Percentiles rank a stretch among this genome's conserved stretches.
Evolutionary conservation across 768 basidiomycete species (phyloP).

Genomic region (Termitomyces sp.): DNA sequence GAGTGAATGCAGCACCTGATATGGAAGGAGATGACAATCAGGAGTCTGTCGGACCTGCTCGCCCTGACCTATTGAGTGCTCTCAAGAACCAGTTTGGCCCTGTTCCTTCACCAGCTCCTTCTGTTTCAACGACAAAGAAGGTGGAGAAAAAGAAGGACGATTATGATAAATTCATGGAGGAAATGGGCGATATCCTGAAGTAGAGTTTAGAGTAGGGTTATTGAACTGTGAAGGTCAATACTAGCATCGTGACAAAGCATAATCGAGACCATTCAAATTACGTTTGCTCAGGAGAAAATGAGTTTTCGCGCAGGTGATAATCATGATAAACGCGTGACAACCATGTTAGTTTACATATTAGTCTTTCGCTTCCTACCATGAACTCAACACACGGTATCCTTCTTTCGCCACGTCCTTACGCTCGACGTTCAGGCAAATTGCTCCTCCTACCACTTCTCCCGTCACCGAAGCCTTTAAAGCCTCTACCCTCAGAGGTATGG

Average conservation of each 20-base stretch:
- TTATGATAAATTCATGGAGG: conserved; percentile 74
- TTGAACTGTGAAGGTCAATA: background rate
- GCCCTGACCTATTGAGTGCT: conserved; percentile 65
- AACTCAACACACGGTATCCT: conserved; percentile 38
- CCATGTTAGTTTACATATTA: too few relatives aligned
- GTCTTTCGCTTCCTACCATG: conserved; percentile 22
- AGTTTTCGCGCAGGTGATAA: background rate
- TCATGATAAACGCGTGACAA: background rate
- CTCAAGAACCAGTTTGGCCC: conserved; percentile 60
- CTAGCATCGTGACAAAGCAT: background rate
- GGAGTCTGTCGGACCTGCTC: conserved; percentile 31
- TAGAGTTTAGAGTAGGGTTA: background rate
- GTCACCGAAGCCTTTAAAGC: conserved; percentile 41
- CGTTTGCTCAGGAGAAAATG: too few relatives aligned
- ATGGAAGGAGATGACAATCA: conserved; percentile 30
- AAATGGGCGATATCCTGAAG: conserved; percentile 64
- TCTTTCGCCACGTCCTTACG: conserved; percentile 67
- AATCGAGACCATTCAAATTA: too few relatives aligned
- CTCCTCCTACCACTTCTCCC: conserved; percentile 70
- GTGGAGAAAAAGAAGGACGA: conserved; percentile 53
- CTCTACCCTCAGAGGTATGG: conserved; percentile 74
- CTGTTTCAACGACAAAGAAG: conserved; percentile 20
- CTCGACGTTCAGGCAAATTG: conserved; percentile 52
- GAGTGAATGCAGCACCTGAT: conserved; percentile 64
- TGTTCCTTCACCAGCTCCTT: conserved; percentile 20